Evolutionary conservation across 1,284 basidiomycete species (phyloP), one percentile per base, ranked within the genome.

Genomic region (Inonotus obliquus): DNA sequence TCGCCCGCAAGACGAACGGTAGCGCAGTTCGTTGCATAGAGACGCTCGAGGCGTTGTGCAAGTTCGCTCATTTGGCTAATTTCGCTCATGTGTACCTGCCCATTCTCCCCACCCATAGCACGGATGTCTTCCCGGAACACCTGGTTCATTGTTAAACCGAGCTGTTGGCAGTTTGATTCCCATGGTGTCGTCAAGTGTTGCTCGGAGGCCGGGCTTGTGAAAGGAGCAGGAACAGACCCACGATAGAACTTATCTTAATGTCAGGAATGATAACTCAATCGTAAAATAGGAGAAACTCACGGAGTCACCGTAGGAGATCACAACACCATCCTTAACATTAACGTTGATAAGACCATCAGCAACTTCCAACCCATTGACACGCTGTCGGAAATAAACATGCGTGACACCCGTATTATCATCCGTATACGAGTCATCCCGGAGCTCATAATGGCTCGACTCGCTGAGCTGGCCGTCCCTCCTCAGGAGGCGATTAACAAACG

Each of bases 271-370:
- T n/a, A 25, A 39, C 41, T 45, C 45, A 41, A 21, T 39, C 32
- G n/a, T 21, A 41, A 32, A 21, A 59, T 61, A 68, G 67, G 27
- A 59, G 60, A 14, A 2, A 77, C 87, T 63, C 66, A 92, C 91
- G 65, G 89, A 92, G 71, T 87, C 88, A 60, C 92, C 92, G 68
- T 86, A 91, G 0, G 90, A 93, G 54, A 95, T 70, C 14, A 96
- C 81, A 57, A 79, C 76, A 56, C 92, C 93, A 63, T 90, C 82
- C 75, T 88, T 89, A 71, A 96, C 79, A 77, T 96, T 96, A 71
- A 97, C 76, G 73, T 96, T 96, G 75, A 95, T 83, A 74, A 95
- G 89, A 49, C 89, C 94, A 70, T 97, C 92, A 17, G 84, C 80
- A 13, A 98, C 92, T 71, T 95, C 92, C 59, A 95, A 77, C 45